phyloP scores from a whole-genome alignment of 345 rosid genomes.

The Hibiscus mutabilis region DNA sequence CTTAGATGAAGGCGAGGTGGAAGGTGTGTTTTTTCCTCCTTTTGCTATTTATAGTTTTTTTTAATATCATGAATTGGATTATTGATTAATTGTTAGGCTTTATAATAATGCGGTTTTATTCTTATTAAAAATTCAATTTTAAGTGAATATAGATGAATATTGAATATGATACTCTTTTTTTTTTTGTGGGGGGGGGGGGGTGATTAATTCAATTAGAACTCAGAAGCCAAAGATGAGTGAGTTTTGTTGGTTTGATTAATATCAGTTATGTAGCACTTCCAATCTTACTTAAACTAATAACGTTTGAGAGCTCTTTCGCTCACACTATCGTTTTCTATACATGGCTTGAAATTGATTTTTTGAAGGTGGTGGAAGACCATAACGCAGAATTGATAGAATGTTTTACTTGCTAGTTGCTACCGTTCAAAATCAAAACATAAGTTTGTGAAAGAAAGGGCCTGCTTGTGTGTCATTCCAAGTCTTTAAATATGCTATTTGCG shows the following conservation, averaged over 20 bases:
- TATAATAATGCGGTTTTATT: neutral
- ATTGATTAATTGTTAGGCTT: too few species aligned
- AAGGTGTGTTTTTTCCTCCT: constrained; percentile 11
- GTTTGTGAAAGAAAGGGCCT: neutral
- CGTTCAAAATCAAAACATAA: neutral
- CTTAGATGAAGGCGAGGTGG: constrained; percentile 45
- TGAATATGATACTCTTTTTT: neutral
- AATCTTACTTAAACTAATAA: neutral
- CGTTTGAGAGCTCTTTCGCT: neutral
- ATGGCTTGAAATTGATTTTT: neutral
- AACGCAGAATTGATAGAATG: neutral
- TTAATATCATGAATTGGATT: neutral
- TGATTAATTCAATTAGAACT: too few species aligned
- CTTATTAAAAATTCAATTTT: neutral
- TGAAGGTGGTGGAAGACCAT: neutral
- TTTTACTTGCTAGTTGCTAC: neutral
- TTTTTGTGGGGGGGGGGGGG: too few species aligned
- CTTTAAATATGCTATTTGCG: neutral
- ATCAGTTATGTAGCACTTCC: neutral
- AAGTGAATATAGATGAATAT: neutral
- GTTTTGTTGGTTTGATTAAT: neutral
- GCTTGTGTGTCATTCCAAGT: neutral
- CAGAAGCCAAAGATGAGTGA: neutral
- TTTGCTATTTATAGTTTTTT: neutral
- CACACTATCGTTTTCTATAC: neutral